These are phyloP conservation scores for Penicillium malachiteum DNA, from an alignment of 495 filamentous ascomycete genomes.

Conservation along the genomic window DNA sequence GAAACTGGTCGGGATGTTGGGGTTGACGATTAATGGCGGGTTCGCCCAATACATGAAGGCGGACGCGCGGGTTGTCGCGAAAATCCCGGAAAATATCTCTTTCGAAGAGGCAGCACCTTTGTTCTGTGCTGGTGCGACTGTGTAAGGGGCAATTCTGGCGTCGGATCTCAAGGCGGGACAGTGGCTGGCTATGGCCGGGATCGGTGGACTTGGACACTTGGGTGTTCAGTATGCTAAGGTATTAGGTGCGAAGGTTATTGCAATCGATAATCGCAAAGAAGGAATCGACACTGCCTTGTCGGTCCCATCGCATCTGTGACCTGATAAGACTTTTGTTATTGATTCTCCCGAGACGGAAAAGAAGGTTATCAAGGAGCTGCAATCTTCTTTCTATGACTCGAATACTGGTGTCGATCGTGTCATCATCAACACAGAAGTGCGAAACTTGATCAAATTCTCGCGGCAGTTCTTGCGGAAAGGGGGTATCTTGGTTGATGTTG, in stretches of 20 bases:
- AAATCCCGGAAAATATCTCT: constrained; percentile 7
- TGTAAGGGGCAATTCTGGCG: constrained; percentile 9
- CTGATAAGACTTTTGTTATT: constrained; percentile 9
- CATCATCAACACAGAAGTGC: constrained; percentile 9
- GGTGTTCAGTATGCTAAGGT: constrained; percentile 12
- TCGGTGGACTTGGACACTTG: constrained; percentile 15
- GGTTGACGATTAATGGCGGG: constrained; percentile 11
- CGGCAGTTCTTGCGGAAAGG: constrained; percentile 15
- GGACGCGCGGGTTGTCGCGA: constrained; percentile 11
- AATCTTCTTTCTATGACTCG: constrained; percentile 12
- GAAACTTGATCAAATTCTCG: constrained; percentile 6
- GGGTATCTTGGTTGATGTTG: constrained; percentile 11
- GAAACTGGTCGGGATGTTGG: constrained; percentile 10
- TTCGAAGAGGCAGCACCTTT: constrained; percentile 10
- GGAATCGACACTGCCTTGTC: constrained; percentile 4
- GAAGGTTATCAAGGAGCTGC: constrained; percentile 6
- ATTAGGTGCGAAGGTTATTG: constrained; percentile 7
- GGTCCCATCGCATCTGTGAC: constrained; percentile 2
- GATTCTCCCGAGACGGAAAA: constrained; percentile 8
- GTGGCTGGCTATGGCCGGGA: constrained; percentile 6
- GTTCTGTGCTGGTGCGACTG: constrained; percentile 12
- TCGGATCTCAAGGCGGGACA: constrained; percentile 2
- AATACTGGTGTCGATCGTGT: constrained; percentile 11
- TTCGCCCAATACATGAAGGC: constrained; percentile 13
- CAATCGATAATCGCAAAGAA: constrained; percentile 10